These are phyloP conservation scores for Phytophthora hybrid DNA, from an alignment of 352 stramenopile genomes.

Conservation along the genomic window DNA sequence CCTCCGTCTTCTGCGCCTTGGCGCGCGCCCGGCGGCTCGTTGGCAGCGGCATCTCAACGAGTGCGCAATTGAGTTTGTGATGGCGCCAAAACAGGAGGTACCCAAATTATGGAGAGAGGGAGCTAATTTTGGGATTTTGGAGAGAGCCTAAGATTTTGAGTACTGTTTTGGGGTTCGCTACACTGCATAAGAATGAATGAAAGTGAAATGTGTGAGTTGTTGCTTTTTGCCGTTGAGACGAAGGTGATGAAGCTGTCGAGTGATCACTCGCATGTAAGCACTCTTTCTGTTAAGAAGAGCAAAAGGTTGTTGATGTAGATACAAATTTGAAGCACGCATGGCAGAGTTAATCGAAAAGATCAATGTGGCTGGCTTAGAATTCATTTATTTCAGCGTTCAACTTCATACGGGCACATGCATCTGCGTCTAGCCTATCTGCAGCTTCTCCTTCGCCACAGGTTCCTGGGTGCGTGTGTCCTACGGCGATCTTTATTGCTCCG, in stretches of 20 bases:
- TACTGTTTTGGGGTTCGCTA: background rate
- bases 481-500: slow-evolving; percentile 56
- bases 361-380: background rate
- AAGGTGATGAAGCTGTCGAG: too few relatives aligned
- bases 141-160: background rate
- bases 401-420: slow-evolving; percentile 6
- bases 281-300: too few relatives aligned
- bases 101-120: background rate
- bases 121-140: background rate
- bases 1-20: slow-evolving; percentile 38
- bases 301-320: too few relatives aligned
- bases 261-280: too few relatives aligned
- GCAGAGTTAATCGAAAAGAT: too few relatives aligned
- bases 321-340: too few relatives aligned
- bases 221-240: too few relatives aligned
- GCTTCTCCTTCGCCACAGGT: slow-evolving; percentile 21
- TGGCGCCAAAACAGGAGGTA: background rate
- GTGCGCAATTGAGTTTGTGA: background rate
- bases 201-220: too few relatives aligned
- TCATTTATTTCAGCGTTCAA: background rate
- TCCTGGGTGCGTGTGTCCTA: background rate
- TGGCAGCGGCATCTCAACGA: background rate
- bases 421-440: slow-evolving; percentile 9
- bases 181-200: too few relatives aligned
- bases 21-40: background rate